Evolutionary conservation across 176 grass and related monocot species (phyloP), one percentile per base, ranked within the genome.

Genomic region (Puya raimondii): DNA sequence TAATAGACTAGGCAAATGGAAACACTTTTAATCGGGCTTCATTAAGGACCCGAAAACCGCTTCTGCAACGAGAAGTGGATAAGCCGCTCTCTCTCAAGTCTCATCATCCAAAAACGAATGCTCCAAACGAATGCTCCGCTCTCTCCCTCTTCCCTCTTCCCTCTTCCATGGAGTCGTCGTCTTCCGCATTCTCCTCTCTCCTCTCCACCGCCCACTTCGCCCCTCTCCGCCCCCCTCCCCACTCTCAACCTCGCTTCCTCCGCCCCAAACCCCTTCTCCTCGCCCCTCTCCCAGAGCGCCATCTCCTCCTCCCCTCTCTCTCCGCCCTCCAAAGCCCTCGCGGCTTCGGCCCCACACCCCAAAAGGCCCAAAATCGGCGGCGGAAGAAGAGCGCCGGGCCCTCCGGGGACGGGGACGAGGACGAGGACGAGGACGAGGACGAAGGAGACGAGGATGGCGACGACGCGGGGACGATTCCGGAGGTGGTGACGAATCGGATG

Each of bases 401-500:
- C 11, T 52, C 16, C 69, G 50, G 63, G 48, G 63, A 48, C 23
- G 49, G 74, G 21, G 53, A 61, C 25, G 76, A 51, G 15, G 64
- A 23, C 69, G 50, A 69, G 49, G 64, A 49, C 25, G 49, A 81
- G 22, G 53, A 63, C 18, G 77, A 56, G 2, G 29, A 49, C 50
- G 71, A 67, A 11, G 71, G 25, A 48, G 69, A 2, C 11, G 59
- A 27, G 15, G 63, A 53, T 2, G n/a, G 7, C 4, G 50, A 48
- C n/a, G 61, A 63, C 25, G 75, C 21, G 67, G 63, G 11, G 68
- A 77, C 20, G 83, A 72, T 81, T 50, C 78, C 83, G 27, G 69
- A 85, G 68, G 67, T 81, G 42, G 82, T 85, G 14, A 85, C 77
- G n/a, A 73, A 81, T 58, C 72, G 83, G 70, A 85, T 80, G 83